Percentiles rank a stretch among this genome's conserved stretches.
phyloP scores from a whole-genome alignment of 129 eudicot species.

The Calendula officinalis region DNA sequence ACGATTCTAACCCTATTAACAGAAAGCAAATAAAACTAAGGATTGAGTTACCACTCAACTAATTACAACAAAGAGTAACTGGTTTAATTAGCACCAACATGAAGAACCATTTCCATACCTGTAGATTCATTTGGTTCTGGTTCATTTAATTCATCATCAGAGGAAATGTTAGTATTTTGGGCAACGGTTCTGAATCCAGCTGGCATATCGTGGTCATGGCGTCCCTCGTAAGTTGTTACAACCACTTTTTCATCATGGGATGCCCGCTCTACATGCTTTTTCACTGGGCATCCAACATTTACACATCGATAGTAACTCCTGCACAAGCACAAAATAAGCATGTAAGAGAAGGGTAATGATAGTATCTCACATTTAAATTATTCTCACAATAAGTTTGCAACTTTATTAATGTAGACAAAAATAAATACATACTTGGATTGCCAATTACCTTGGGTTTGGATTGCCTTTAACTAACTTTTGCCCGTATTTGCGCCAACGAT shows the following conservation, averaged over 20 bases:
- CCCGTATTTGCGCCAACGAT: constrained; percentile 88
- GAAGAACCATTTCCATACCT: constrained; percentile 35
- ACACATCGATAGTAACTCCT: constrained; percentile 79
- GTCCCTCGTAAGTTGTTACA: constrained; percentile 67
- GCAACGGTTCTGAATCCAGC: constrained; percentile 38
- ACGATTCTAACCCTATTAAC: not conserved
- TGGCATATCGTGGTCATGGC: constrained; percentile 55
- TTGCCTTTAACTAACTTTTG: constrained; percentile 80
- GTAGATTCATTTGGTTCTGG: constrained; percentile 35
- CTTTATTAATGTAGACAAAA: not conserved
- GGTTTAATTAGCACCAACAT: constrained; percentile 39
- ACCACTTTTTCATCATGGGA: constrained; percentile 61
- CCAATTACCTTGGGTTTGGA: constrained; percentile 76
- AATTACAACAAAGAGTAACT: not conserved
- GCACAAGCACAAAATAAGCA: constrained; percentile 15
- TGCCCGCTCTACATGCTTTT: constrained; percentile 71
- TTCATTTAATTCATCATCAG: constrained; percentile 28
- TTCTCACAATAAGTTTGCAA: no score
- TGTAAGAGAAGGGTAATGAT: no score
- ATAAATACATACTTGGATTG: no score
- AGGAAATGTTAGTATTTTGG: constrained; percentile 25
- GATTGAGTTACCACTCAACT: not conserved
- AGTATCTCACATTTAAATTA: no score
- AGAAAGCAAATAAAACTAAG: not conserved
- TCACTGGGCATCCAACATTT: constrained; percentile 54